phyloP scores from a whole-genome alignment of 495 filamentous ascomycete genomes.

The Sabuloglossum arenarium region DNA sequence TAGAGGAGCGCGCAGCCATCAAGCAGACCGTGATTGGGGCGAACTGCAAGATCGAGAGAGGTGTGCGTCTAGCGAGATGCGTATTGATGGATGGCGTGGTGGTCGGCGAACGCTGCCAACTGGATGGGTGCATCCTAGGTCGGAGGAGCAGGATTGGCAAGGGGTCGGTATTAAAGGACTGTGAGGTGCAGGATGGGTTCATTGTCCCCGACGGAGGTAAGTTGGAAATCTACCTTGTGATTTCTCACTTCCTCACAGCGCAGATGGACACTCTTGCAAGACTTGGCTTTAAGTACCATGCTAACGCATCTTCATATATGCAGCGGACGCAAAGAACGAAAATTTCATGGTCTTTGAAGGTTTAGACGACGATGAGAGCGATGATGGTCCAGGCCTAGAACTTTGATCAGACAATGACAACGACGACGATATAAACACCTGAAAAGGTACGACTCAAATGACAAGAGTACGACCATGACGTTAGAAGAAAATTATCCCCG shows the following conservation, averaged over 20 bases:
- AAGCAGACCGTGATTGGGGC: constrained; percentile 77
- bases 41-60: constrained; percentile 61
- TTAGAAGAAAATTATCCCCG: no score
- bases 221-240: constrained; percentile 11
- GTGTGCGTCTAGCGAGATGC: constrained; percentile 61
- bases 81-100: constrained; percentile 79
- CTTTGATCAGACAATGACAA: background rate
- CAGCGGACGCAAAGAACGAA: constrained; percentile 61
- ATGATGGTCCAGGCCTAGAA: background rate
- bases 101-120: constrained; percentile 50
- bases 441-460: background rate
- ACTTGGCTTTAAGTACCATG: no score
- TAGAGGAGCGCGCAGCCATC: constrained; percentile 65
- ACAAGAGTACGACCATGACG: no score
- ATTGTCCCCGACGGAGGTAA: constrained; percentile 60
- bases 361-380: constrained; percentile 31
- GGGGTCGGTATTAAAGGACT: constrained; percentile 57
- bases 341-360: constrained; percentile 74
- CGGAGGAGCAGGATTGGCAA: constrained; percentile 53
- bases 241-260: background rate
- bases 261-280: no score
- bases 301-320: background rate
- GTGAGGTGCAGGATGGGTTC: constrained; percentile 73
- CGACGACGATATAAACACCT: no score
- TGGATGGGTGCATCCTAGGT: constrained; percentile 71